These are phyloP conservation scores for Tremella fuciformis DNA, from an alignment of 768 basidiomycete species.

Conservation along the genomic window DNA sequence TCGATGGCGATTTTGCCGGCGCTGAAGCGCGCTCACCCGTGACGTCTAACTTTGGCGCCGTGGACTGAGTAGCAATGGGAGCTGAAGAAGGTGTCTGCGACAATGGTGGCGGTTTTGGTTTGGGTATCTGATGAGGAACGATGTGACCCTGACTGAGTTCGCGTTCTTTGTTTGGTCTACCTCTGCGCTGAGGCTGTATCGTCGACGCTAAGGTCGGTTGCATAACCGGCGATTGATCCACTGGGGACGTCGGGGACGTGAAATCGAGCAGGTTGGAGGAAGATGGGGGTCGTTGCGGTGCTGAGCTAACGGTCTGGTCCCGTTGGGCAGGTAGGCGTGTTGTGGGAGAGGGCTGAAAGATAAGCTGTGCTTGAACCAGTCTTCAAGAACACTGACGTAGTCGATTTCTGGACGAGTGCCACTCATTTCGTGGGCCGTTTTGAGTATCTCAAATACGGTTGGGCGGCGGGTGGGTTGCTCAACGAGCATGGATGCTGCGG, in stretches of 20 bases:
- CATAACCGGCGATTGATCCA: conserved; percentile 14
- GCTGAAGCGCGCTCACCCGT: conserved; percentile 24
- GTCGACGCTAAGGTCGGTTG: conserved; percentile 34
- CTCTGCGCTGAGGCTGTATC: conserved; percentile 48
- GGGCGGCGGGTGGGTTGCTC: conserved; percentile 86
- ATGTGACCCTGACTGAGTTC: conserved; percentile 20
- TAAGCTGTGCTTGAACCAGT: background rate
- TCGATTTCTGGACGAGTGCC: conserved; percentile 78
- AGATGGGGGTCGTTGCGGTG: conserved; percentile 13
- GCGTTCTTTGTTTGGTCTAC: conserved; percentile 42
- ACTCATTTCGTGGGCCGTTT: conserved; percentile 76
- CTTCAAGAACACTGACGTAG: conserved; percentile 56
- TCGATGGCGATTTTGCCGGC: background rate
- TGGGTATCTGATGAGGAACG: background rate
- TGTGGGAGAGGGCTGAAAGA: conserved; percentile 31
- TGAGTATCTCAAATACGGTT: conserved; percentile 78
- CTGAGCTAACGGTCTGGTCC: background rate
- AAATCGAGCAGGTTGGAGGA: conserved; percentile 40
- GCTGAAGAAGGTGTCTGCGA: conserved; percentile 4
- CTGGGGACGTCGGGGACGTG: conserved; percentile 27
- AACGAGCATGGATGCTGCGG: conserved; percentile 79
- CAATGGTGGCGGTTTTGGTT: conserved; percentile 1
- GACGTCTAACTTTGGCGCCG: conserved; percentile 22
- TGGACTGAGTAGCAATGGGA: background rate
- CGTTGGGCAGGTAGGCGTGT: conserved; percentile 20